Evolutionary conservation across 441 rosid species (phyloP).

Genomic region (Mallotus repandus): DNA sequence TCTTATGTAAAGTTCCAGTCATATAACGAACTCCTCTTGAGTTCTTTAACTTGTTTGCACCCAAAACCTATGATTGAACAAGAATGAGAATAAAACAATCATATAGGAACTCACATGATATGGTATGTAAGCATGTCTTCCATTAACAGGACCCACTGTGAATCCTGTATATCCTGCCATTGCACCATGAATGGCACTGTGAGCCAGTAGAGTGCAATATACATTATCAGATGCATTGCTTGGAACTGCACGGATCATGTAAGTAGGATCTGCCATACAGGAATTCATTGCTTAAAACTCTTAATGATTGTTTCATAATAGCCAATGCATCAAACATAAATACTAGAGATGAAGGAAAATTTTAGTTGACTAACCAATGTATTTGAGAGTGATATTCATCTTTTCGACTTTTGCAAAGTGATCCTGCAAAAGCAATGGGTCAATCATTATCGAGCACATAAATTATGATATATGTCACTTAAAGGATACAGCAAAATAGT

Average conservation of each 20-base stretch:
- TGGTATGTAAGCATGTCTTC: conserved; percentile 78
- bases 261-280: conserved; percentile 61
- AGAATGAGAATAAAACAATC: not conserved
- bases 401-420: conserved; percentile 44
- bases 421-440: conserved; percentile 43
- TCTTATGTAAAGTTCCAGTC: not conserved
- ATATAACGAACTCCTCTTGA: too few relatives aligned
- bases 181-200: conserved; percentile 83
- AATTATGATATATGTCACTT: not conserved
- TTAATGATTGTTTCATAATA: not conserved
- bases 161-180: conserved; percentile 92
- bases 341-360: not conserved
- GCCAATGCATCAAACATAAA: not conserved
- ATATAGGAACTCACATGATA: conserved; percentile 47
- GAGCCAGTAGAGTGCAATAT: conserved; percentile 77
- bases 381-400: conserved; percentile 68
- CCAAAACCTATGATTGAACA: not conserved
- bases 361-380: conserved; percentile 47
- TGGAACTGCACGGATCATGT: conserved; percentile 78
- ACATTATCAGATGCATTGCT: conserved; percentile 82
- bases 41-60: not conserved
- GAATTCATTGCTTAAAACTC: not conserved
- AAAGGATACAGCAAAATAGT: not conserved
- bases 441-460: not conserved
- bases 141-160: conserved; percentile 74